Evolutionary conservation across 805 yeast genomes (phyloP), one percentile per base, ranked within the genome.

Genomic region (Wickerhamomyces rabaulensis): DNA sequence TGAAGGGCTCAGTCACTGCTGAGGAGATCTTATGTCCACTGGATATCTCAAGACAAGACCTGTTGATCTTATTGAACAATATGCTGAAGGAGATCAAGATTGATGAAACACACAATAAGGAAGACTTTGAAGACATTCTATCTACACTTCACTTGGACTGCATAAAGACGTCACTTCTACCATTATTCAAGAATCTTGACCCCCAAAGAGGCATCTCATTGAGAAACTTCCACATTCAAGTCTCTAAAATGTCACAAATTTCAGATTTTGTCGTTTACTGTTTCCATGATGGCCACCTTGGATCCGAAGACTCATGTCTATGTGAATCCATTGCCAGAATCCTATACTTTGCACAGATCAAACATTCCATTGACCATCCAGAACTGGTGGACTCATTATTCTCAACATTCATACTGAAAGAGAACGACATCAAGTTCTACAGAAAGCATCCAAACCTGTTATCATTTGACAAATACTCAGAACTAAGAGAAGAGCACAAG

Each of bases 151-250:
- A 54, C 17, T 42, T 58, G 1, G 62, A 56, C 29, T 66, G 68
- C 46, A 43, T 63, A 43, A 45, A 56, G 27, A 45, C 72, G 46
- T 48, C 56, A 40, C 62, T 71, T 29, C 52, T 77, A 41, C 87
- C 87, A 1, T 51, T 69, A 9, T 84, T 87, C 55, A 66, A 74
- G 43, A 71, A 76, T 48, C 61, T 82, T 56, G 91, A 85, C 54
- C 92, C 90, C 15, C 78, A 73, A 47, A 70, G 75, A 39, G 94
- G 95, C 4, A 81, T 87, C 6, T 79, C 88, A 4, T 73, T 90
- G 45, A 75, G 97, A 52, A 87, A 91, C 60, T 91, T 90, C 64
- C 89, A 87, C 59, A 79, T 86, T 47, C 98, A 92, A 65, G 85
- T 82, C 17, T 76, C 89, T n/a, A 90, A 89, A 60, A 69, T 84